Base-by-base conservation (phyloP, 495 filamentous ascomycete genomes). In the Penicillium turbatum region DNA sequence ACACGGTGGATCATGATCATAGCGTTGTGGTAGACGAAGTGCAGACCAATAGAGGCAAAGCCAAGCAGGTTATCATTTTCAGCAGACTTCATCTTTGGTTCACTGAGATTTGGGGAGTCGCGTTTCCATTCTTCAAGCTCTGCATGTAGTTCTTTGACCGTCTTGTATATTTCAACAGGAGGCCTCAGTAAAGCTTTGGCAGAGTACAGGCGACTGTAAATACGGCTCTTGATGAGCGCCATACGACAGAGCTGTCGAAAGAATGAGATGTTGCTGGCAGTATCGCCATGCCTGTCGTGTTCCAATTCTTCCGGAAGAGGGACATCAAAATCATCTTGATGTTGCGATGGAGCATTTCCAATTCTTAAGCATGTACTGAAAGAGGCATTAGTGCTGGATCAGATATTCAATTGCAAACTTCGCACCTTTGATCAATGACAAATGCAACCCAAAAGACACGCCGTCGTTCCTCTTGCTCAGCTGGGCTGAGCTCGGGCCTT, bases 401-500 rank as follows among this genome's bases (percentile, higher is more conserved):
- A 13, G 0, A 26, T 30, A 13, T 37, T 12, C 34, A 5, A 32
- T 11, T 6, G 11, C 19, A 16, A 16, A 16, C 24, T 48, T 51
- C 66, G 61, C 59, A 85, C 81, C 96, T 92, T 71, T 96, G 93
- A 62, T 98, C 93, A 35, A 97, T 69, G 67, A 95, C 84, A 65
- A 96, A 98, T 5, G 87, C 89, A 55, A 97, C 95, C 93, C 93
- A 98, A 64, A 97, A 97, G 13, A 97, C 92, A 51, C 93, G 82
- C 73, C 90, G 93, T 37, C 93, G 81, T 71, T 97, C 92, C 65
- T 98, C 93, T 51, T 88, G 86, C 65, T 97, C 92, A 21, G 84
- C 79, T 12, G 82, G 78, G 56, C 88, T 90, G 16, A 97, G 76
- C 55, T 90, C 87, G 63, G 96, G 95, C 4, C 87, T 84, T 16